Evolutionary conservation across 257 asterid species (phyloP).

Genomic region (Solanum appendiculatum): DNA sequence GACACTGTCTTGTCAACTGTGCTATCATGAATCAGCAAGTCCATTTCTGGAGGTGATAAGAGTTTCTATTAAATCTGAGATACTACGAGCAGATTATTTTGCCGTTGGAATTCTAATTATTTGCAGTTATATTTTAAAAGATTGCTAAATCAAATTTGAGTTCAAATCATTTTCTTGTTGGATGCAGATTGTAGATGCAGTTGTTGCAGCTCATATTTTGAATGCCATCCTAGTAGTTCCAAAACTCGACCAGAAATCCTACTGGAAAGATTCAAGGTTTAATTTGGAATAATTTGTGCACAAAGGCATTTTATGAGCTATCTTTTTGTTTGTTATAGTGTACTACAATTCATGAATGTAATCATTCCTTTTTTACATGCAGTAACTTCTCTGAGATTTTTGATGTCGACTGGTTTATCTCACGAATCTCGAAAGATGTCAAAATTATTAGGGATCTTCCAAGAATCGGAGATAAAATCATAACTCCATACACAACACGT

Average conservation of each 20-base stretch:
- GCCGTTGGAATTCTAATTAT: not conserved
- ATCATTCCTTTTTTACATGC: conserved; percentile 13
- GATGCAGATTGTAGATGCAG: conserved; percentile 70
- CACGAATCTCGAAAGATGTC: conserved; percentile 37
- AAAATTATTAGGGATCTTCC: conserved; percentile 47
- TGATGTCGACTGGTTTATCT: conserved; percentile 46
- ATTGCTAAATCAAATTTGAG: not conserved
- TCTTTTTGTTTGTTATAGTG: not conserved
- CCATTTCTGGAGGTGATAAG: not conserved
- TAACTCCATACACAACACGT: conserved; percentile 28
- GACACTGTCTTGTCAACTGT: not conserved
- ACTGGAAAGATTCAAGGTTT: conserved; percentile 78
- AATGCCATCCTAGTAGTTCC: conserved; percentile 68
- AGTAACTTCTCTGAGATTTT: conserved; percentile 78
- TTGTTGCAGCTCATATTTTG: conserved; percentile 69
- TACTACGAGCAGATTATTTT: not conserved
- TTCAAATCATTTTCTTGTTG: not conserved
- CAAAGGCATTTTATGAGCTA: not conserved
- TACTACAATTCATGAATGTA: not conserved
- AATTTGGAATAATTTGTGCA: not conserved
- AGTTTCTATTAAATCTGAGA: not conserved
- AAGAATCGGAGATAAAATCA: conserved; percentile 22
- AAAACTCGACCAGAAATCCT: conserved; percentile 60
- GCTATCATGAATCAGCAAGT: not conserved
- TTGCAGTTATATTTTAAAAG: not conserved